Percentiles rank a stretch among this genome's conserved stretches.
These are phyloP conservation scores for Yamadazyma siamensis DNA, from an alignment of 1,139 yeast species.

Conservation along the genomic window DNA sequence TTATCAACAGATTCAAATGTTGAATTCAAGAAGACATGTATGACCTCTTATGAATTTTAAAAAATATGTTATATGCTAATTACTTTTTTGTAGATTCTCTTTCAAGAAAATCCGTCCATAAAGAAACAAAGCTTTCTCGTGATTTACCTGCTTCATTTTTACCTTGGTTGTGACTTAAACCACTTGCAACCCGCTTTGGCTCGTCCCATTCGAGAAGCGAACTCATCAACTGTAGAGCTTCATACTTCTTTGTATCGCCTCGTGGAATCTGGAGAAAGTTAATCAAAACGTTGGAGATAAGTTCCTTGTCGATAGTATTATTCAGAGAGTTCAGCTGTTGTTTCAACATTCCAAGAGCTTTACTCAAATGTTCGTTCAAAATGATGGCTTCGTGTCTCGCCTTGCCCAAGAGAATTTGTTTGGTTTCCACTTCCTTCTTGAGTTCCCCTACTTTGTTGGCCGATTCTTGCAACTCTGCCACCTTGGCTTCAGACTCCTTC, in stretches of 20 bases:
- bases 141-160: constrained; percentile 20
- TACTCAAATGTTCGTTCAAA: constrained; percentile 87
- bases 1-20: too few relatives aligned
- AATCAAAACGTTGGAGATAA: constrained; percentile 79
- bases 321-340: constrained; percentile 63
- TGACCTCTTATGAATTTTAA: too few relatives aligned
- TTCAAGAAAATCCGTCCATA: constrained; percentile 89
- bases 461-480: constrained; percentile 13
- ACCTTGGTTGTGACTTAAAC: constrained; percentile 45
- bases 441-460: constrained; percentile 11
- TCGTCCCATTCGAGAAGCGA: constrained; percentile 89
- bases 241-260: constrained; percentile 92
- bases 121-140: constrained; percentile 73
- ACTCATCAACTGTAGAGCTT: constrained; percentile 79
- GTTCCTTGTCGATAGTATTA: constrained; percentile 80
- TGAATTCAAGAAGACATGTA: too few relatives aligned
- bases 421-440: constrained; percentile 51
- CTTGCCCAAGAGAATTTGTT: constrained; percentile 80
- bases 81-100: constrained; percentile 53
- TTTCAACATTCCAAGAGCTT: constrained; percentile 75
- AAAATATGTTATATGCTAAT: too few relatives aligned
- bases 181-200: constrained; percentile 76
- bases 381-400: constrained; percentile 95
- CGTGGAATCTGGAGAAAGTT: constrained; percentile 86
- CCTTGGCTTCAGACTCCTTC: constrained; percentile 8